Base-by-base conservation (phyloP, 2,329 filamentous ascomycete species). In the Botryosphaeria dothidea region DNA sequence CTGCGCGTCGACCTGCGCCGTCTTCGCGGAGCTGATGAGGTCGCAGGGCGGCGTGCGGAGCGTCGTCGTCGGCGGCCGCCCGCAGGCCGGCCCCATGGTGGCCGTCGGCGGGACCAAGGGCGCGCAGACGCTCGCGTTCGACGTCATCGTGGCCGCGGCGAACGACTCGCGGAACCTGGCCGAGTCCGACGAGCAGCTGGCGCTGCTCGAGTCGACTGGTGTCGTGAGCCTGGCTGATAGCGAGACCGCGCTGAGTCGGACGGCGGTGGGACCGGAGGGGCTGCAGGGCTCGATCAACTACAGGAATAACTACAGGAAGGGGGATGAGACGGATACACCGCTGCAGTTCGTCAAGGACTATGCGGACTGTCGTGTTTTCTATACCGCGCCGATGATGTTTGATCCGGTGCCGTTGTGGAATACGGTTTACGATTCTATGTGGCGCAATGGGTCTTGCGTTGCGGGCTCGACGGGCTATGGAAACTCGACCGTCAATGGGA, bases 321-420 rank as follows among this genome's bases (percentile, higher is more conserved):
- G 68, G 0, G 61, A 56, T 19, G 48, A 0, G 6, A 8, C 25
- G 13, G 23, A 36, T 46, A 73, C 80, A 0, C 83, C 87, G 15
- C 74, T 84, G 17, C 88, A 90, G 68, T 90, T 89, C 70, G 75
- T 84, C 1, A 85, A 86, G 64, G 84, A 88, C 67, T 81, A 85
- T 0, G 84, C 88, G 0, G 84, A 87, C 68, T 90, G 87, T 68
- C 79, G 86, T 4, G 72, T 89, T 13, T 90, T 83, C 71, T 89
- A 85, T 66, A 87, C 87, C 2, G 71, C 79, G 17, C 73, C 79
- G 2, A 88, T 86, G 74, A 74, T 85, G 36, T 74, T 80, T 3
- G 80, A 87, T 65, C 80, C 84, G 1, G 79, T 78, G 1, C 77
- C 74, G n/a, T 70, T 86, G 36, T 90, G 88, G 87, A 77, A 75